phyloP scores from a whole-genome alignment of 768 basidiomycete genomes.

The Strobilomyces confusus region DNA sequence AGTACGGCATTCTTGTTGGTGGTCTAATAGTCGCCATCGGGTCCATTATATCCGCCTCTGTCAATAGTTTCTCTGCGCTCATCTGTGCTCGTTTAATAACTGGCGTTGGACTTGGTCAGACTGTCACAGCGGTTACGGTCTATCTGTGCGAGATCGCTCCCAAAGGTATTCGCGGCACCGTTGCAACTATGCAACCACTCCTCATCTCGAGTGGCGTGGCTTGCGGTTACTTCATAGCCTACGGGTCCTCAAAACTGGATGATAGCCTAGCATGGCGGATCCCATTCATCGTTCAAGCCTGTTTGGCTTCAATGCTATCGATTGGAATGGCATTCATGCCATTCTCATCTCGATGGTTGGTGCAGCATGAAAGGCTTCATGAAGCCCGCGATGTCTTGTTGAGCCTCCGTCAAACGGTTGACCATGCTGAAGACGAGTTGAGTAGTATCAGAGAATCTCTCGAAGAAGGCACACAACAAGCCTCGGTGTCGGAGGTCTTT shows the following conservation, averaged over 20 bases:
- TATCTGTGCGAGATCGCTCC: conserved; percentile 42
- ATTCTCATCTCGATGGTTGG: conserved; percentile 25
- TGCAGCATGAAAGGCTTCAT: conserved; percentile 29
- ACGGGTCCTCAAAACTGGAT: conserved; percentile 22
- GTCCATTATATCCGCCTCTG: conserved; percentile 36
- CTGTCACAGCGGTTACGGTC: conserved; percentile 39
- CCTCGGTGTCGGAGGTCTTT: conserved; percentile 25
- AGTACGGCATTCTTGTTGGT: conserved; percentile 41
- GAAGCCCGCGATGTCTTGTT: conserved; percentile 33
- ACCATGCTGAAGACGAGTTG: conserved; percentile 22
- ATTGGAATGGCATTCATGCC: conserved; percentile 23
- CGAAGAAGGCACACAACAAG: conserved; percentile 15
- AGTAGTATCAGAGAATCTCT: conserved; percentile 16
- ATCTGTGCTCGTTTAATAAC: conserved; percentile 44
- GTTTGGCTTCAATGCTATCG: conserved; percentile 14
- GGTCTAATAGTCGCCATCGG: conserved; percentile 40
- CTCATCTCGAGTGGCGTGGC: conserved; percentile 42
- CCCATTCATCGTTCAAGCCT: conserved; percentile 27
- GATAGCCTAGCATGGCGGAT: conserved; percentile 26
- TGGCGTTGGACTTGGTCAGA: conserved; percentile 45
- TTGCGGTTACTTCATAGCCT: conserved; percentile 29
- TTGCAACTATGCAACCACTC: conserved; percentile 40
- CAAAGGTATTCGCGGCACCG: conserved; percentile 36
- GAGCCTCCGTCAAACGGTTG: conserved; percentile 8
- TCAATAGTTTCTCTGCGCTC: conserved; percentile 34